phyloP scores from a whole-genome alignment of 2,329 filamentous ascomycete species.

The Hypoxylon sp. region DNA sequence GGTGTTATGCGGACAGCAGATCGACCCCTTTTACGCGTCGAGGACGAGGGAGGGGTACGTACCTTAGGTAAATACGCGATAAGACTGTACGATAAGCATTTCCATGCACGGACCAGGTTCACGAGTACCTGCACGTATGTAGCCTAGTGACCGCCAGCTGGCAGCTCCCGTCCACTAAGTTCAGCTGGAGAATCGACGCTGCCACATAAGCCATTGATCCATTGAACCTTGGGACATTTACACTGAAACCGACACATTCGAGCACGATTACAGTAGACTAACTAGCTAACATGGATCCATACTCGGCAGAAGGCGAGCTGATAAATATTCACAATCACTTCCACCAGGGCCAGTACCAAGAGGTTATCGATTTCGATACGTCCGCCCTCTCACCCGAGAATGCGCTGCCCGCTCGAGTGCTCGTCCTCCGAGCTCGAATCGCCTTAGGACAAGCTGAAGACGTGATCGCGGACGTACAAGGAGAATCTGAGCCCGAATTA shows the following conservation, averaged over 20 bases:
- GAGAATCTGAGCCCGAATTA: conserved; percentile 77
- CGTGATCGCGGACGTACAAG: conserved; percentile 78
- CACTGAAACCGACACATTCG: background rate
- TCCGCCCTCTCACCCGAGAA: conserved; percentile 85
- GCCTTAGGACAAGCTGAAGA: conserved; percentile 83
- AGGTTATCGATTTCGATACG: conserved; percentile 88
- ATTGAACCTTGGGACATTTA: conserved; percentile 13
- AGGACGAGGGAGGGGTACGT: conserved; percentile 2
- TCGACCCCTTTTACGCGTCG: background rate
- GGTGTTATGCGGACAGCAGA: background rate
- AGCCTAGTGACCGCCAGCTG: conserved; percentile 36
- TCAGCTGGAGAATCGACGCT: background rate
- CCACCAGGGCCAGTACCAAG: conserved; percentile 86
- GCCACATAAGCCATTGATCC: conserved; percentile 13
- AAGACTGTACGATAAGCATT: background rate
- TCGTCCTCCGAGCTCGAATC: conserved; percentile 85
- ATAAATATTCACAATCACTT: conserved; percentile 80
- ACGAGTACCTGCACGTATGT: background rate
- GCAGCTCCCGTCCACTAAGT: conserved; percentile 31
- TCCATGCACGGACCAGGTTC: conserved; percentile 26
- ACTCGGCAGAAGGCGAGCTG: conserved; percentile 78
- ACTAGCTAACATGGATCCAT: conserved; percentile 73
- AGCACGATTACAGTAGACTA: conserved; percentile 37
- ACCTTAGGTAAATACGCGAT: background rate
- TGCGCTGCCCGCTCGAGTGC: conserved; percentile 79